Conservation (phyloP, 2,329 filamentous ascomycete genomes). For the Xylariomycetidae sp. region DNA sequence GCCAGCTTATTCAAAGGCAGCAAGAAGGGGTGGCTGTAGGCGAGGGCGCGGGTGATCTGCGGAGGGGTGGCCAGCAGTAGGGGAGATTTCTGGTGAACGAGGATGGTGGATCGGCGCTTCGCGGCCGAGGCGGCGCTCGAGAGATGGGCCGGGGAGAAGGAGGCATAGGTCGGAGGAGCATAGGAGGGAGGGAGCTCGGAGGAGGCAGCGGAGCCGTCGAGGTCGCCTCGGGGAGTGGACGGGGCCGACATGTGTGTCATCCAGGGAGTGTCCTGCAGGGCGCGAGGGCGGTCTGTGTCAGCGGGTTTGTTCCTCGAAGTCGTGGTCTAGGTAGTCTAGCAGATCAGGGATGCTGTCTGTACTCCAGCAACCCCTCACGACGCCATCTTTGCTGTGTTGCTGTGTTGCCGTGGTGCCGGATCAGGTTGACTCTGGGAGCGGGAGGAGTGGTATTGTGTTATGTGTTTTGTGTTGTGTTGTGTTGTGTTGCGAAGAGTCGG, state of each 20-base stretch:
- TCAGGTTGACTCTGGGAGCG: no score
- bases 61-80: conserved; percentile 88
- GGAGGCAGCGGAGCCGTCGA: conserved; percentile 29
- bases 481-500: no score
- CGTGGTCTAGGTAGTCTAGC: no score
- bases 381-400: no score
- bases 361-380: no score
- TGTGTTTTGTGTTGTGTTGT: no score
- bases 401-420: no score
- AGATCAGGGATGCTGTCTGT: no score
- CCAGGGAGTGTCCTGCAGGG: conserved; percentile 42
- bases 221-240: conserved; percentile 30
- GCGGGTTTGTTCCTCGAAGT: no score
- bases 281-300: no score
- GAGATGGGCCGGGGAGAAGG: conserved; percentile 81
- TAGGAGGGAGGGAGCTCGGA: conserved; percentile 27
- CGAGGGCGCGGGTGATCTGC: conserved; percentile 86
- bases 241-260: conserved; percentile 46
- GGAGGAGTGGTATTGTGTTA: no score
- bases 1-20: conserved; percentile 79
- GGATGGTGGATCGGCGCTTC: conserved; percentile 80
- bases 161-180: conserved; percentile 68
- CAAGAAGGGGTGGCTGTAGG: conserved; percentile 93
- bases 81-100: conserved; percentile 95
- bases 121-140: conserved; percentile 56